Evolutionary conservation across 441 rosid species (phyloP).

Genomic region (Theobroma grandiflorum): DNA sequence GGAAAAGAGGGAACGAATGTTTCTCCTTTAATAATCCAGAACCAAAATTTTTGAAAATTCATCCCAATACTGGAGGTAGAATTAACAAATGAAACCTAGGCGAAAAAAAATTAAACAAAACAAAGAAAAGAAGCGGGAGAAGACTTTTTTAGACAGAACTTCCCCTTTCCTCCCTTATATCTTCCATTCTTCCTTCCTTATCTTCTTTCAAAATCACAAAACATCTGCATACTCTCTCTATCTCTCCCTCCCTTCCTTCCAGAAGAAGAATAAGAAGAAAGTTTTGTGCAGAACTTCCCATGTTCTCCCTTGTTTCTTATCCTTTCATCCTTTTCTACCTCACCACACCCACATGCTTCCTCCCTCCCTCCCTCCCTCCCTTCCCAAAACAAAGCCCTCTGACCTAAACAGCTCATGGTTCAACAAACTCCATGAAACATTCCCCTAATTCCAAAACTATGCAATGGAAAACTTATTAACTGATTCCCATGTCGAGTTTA

Average conservation of each 20-base stretch:
- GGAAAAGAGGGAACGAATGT: neutral
- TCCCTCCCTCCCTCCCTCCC: neutral
- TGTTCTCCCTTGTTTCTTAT: neutral
- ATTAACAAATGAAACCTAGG: neutral
- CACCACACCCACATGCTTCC: neutral
- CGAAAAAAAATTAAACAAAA: neutral
- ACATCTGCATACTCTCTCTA: neutral
- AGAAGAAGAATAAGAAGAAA: neutral
- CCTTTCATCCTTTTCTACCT: neutral
- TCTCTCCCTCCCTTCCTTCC: neutral
- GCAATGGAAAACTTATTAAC: neutral
- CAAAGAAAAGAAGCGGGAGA: neutral
- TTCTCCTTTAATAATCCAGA: slow-evolving; percentile 6
- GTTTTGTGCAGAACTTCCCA: neutral
- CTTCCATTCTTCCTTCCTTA: neutral
- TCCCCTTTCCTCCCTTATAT: neutral
- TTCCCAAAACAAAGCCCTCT: neutral
- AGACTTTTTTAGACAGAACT: neutral
- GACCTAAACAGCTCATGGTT: slow-evolving; percentile 12
- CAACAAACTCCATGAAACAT: neutral
- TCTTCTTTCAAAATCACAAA: neutral
- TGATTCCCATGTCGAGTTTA: neutral
- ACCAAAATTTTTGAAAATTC: neutral
- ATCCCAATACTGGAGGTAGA: neutral
- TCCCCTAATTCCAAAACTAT: neutral